These are phyloP conservation scores for Fusarium xylarioides DNA, from an alignment of 2,329 filamentous ascomycete species.

Conservation along the genomic window DNA sequence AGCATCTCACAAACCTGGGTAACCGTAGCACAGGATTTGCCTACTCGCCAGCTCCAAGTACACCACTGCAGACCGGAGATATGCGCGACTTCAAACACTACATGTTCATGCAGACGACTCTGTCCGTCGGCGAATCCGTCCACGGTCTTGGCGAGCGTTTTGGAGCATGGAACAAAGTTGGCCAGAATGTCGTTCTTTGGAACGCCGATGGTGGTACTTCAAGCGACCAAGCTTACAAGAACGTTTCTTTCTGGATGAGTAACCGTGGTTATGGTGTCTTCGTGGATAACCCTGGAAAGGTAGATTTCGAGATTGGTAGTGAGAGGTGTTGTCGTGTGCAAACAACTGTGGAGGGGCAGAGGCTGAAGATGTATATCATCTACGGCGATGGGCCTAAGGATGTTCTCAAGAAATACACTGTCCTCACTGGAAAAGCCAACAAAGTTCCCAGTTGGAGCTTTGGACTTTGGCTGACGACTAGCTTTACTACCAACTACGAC, in stretches of 20 bases:
- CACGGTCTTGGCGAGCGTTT: slow-evolving; percentile 82
- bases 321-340: slow-evolving; percentile 77
- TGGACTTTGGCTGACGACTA: slow-evolving; percentile 80
- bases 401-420: slow-evolving; percentile 72
- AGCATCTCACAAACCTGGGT: slow-evolving; percentile 51
- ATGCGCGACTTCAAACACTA: slow-evolving; percentile 61
- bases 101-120: slow-evolving; percentile 64
- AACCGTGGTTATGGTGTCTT: slow-evolving; percentile 81
- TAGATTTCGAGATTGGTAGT: slow-evolving; percentile 78
- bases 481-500: slow-evolving; percentile 78
- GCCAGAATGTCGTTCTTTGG: slow-evolving; percentile 73
- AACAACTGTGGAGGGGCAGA: slow-evolving; percentile 73
- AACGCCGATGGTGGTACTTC: slow-evolving; percentile 72
- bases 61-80: slow-evolving; percentile 47
- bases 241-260: slow-evolving; percentile 74
- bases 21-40: slow-evolving; percentile 53
- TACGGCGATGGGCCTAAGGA: slow-evolving; percentile 77
- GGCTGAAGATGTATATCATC: slow-evolving; percentile 78
- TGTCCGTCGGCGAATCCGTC: slow-evolving; percentile 70
- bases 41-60: slow-evolving; percentile 47
- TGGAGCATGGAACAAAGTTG: slow-evolving; percentile 79
- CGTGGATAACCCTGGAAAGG: slow-evolving; percentile 73
- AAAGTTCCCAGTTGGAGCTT: slow-evolving; percentile 78
- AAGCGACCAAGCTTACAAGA: slow-evolving; percentile 77
- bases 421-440: slow-evolving; percentile 71